A percentile compares a stretch with the other conserved stretches of the same genome.
phyloP scores from a whole-genome alignment of 2,329 filamentous ascomycete genomes.

The Trichoderma endophyticum region DNA sequence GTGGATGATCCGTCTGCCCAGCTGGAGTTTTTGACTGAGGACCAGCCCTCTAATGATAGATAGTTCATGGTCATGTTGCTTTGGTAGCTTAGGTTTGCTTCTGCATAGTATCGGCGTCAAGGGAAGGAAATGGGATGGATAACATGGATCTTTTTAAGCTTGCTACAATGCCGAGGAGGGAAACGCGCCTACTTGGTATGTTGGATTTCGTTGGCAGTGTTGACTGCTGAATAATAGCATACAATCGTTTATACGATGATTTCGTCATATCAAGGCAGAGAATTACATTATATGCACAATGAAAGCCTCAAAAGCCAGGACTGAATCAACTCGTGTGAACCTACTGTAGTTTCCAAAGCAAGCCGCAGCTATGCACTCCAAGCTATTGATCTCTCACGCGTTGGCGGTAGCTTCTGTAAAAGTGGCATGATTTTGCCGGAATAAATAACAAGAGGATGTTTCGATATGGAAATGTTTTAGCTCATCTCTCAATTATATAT shows the following conservation, averaged over 20 bases:
- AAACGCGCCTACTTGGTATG: not conserved
- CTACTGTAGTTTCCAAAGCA: not conserved
- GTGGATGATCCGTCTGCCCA: constrained; percentile 17
- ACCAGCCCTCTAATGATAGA: not conserved
- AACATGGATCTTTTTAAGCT: not conserved
- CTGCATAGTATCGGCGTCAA: not conserved
- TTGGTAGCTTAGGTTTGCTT: not conserved
- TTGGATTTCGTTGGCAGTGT: not conserved
- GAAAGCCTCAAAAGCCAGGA: too few species aligned
- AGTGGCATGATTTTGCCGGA: not conserved
- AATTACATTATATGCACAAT: too few species aligned
- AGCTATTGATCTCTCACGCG: not conserved
- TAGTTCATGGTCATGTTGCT: not conserved
- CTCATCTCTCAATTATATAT: not conserved
- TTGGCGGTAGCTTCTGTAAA: not conserved
- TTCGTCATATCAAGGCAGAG: not conserved
- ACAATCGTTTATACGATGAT: not conserved
- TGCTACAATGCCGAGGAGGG: not conserved
- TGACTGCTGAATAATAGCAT: not conserved
- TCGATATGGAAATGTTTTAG: not conserved
- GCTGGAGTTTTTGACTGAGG: constrained; percentile 6
- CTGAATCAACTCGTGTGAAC: not conserved
- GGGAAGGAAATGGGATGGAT: not conserved
- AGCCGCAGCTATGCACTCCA: not conserved
- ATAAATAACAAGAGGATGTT: not conserved